Evolutionary conservation across 768 basidiomycete species (phyloP).

Genomic region (Lentinula guzmanii): DNA sequence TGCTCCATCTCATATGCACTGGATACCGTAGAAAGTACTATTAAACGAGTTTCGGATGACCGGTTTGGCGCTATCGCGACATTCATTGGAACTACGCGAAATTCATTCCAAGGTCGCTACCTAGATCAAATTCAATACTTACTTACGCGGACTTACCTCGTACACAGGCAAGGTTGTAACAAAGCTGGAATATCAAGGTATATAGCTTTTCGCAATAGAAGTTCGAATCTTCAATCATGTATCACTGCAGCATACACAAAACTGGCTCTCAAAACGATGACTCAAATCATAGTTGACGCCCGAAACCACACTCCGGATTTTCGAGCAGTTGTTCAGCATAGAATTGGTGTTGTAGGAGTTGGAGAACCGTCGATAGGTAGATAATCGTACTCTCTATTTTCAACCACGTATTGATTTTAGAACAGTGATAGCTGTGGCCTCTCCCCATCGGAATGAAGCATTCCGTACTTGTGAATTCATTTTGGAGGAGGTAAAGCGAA

Average conservation of each 20-base stretch:
- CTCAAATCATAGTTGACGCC: constrained; percentile 46
- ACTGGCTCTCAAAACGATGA: constrained; percentile 74
- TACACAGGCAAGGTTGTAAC: constrained; percentile 61
- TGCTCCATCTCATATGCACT: constrained; percentile 33
- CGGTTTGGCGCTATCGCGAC: constrained; percentile 23
- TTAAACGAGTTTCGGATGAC: not conserved
- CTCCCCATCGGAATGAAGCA: constrained; percentile 78
- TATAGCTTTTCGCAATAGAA: not conserved
- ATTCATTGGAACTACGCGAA: constrained; percentile 85
- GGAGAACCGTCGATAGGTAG: constrained; percentile 70
- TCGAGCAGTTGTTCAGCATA: constrained; percentile 62
- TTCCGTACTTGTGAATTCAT: constrained; percentile 77
- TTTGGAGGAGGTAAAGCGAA: constrained; percentile 80
- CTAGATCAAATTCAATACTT: not conserved
- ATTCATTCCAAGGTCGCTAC: constrained; percentile 69
- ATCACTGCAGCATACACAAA: constrained; percentile 58
- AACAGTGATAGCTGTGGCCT: constrained; percentile 73
- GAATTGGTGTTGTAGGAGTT: constrained; percentile 71
- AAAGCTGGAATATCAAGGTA: constrained; percentile 63
- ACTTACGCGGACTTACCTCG: not conserved
- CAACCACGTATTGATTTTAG: not conserved
- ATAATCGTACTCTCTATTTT: not conserved
- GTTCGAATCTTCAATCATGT: not conserved
- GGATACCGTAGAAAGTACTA: not conserved
- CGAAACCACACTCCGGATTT: constrained; percentile 33